Evolutionary conservation across 2,329 filamentous ascomycete genomes (phyloP).

Genomic region (Paramyrothecium sp.): DNA sequence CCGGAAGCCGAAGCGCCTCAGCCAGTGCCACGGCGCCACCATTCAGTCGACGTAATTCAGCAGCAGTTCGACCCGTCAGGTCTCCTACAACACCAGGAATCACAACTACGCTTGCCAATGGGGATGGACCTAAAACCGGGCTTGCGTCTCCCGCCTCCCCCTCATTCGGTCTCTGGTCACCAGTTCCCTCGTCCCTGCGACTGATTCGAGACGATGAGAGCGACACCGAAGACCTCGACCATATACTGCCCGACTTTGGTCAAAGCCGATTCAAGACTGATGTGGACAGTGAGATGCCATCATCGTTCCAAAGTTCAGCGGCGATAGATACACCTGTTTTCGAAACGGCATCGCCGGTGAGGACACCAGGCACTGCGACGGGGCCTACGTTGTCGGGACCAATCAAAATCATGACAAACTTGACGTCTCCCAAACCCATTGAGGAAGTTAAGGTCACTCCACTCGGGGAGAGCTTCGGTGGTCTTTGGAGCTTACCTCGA

Average conservation of each 20-base stretch:
- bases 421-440: constrained; percentile 25
- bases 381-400: constrained; percentile 30
- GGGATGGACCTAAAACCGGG: constrained; percentile 15
- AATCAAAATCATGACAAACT: constrained; percentile 31
- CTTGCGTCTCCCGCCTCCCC: constrained; percentile 15
- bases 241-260: constrained; percentile 52
- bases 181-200: constrained; percentile 38
- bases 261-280: constrained; percentile 28
- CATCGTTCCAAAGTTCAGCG: constrained; percentile 5
- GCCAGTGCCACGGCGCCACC: constrained; percentile 33
- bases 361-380: neutral
- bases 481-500: constrained; percentile 43
- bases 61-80: constrained; percentile 20
- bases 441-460: constrained; percentile 30
- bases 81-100: constrained; percentile 13
- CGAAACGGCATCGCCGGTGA: neutral
- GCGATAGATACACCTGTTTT: neutral
- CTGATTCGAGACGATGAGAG: constrained; percentile 41
- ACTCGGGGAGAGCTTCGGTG: constrained; percentile 36
- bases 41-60: constrained; percentile 26
- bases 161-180: constrained; percentile 30
- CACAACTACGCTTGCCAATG: constrained; percentile 9
- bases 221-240: constrained; percentile 44
- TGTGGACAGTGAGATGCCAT: constrained; percentile 8
- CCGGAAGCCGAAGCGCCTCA: constrained; percentile 43